phyloP scores from a whole-genome alignment of 495 filamentous ascomycete species.

The Neurospora africana region DNA sequence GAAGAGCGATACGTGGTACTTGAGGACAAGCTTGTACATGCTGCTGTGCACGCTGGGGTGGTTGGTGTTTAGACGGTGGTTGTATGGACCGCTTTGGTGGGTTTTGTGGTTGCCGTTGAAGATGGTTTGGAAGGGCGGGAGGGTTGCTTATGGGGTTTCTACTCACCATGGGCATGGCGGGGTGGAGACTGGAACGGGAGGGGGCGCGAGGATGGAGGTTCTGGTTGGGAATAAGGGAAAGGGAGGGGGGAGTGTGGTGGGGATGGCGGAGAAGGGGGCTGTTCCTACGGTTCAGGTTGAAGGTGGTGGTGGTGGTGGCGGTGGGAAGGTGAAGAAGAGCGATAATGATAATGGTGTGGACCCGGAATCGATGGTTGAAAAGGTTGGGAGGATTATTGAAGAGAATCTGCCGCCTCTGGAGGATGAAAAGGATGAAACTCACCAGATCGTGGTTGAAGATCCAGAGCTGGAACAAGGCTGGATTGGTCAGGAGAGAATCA shows the following conservation, averaged over 20 bases:
- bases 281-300: slow-evolving; percentile 31
- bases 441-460: slow-evolving; percentile 12
- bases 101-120: slow-evolving; percentile 70
- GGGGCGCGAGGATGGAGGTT: slow-evolving; percentile 21
- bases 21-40: slow-evolving; percentile 76
- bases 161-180: slow-evolving; percentile 19
- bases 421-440: slow-evolving; percentile 14
- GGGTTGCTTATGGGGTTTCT: slow-evolving; percentile 31
- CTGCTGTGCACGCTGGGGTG: slow-evolving; percentile 66
- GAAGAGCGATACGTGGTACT: slow-evolving; percentile 95
- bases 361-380: slow-evolving; percentile 32
- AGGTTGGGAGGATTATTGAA: slow-evolving; percentile 42
- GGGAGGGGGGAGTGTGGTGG: slow-evolving; percentile 18
- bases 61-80: slow-evolving; percentile 70
- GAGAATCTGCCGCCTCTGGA: slow-evolving; percentile 16
- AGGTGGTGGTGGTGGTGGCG: neutral
- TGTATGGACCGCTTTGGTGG: slow-evolving; percentile 90
- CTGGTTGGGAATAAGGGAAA: slow-evolving; percentile 12
- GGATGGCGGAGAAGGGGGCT: slow-evolving; percentile 39
- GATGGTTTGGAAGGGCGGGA: slow-evolving; percentile 38
- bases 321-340: neutral
- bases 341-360: slow-evolving; percentile 5
- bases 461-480: slow-evolving; percentile 8
- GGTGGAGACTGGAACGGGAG: slow-evolving; percentile 15
- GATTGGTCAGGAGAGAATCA: neutral